phyloP scores from a whole-genome alignment of 306 rosid species.

The Rosa rugosa region DNA sequence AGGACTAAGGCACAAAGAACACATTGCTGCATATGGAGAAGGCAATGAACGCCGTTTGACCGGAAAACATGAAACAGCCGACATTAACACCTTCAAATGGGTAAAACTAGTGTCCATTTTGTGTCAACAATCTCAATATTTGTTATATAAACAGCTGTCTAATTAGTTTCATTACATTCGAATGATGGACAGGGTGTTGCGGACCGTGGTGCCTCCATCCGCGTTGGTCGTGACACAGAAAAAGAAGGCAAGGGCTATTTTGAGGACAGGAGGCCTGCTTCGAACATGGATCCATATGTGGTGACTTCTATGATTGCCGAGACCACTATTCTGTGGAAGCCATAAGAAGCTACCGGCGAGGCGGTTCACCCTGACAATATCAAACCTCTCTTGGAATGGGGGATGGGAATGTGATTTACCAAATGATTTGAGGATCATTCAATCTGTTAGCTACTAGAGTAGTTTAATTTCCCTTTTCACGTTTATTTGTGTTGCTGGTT shows the following conservation, averaged over 20 bases:
- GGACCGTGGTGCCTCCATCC: slow-evolving; percentile 90
- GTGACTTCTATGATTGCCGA: slow-evolving; percentile 95
- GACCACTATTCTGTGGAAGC: slow-evolving; percentile 83
- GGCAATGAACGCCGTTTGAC: slow-evolving; percentile 94
- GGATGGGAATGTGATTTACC: slow-evolving; percentile 4
- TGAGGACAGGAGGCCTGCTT: slow-evolving; percentile 95
- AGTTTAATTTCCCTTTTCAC: not conserved
- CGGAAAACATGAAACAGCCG: slow-evolving; percentile 85
- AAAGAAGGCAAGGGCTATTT: slow-evolving; percentile 87
- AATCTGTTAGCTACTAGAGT: slow-evolving; percentile 18
- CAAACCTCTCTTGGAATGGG: not conserved
- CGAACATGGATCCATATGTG: slow-evolving; percentile 98
- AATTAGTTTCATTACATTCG: not conserved
- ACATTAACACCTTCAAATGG: slow-evolving; percentile 86
- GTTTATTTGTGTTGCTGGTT: not conserved
- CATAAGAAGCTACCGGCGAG: slow-evolving; percentile 32
- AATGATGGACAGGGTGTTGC: slow-evolving; percentile 73
- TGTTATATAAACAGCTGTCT: not conserved
- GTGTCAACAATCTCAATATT: not conserved
- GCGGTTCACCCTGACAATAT: not conserved
- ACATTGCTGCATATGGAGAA: slow-evolving; percentile 93
- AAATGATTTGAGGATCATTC: slow-evolving; percentile 13
- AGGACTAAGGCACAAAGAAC: slow-evolving; percentile 69
- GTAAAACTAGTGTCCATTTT: slow-evolving; percentile 35
- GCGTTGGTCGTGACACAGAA: slow-evolving; percentile 98